phyloP scores from a whole-genome alignment of 2,329 filamentous ascomycete species.

The Pestalotiopsis sp. region DNA sequence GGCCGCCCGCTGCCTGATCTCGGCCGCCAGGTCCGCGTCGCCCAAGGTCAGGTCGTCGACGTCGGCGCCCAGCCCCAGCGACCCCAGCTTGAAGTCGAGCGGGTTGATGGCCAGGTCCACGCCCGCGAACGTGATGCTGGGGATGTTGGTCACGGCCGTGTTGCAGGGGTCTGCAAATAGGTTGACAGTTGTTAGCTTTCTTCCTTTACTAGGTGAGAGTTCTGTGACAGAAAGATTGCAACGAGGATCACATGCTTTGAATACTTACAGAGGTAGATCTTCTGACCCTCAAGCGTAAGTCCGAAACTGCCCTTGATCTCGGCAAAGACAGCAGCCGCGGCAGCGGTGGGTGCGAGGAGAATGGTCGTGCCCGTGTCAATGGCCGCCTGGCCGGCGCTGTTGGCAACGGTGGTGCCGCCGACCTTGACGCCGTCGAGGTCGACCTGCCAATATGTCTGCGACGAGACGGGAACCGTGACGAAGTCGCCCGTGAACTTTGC shows the following conservation, averaged over 20 bases:
- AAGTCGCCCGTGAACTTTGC: constrained; percentile 8
- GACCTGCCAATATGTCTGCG: constrained; percentile 10
- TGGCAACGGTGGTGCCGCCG: background rate
- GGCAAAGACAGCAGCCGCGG: background rate
- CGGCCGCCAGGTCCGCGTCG: background rate
- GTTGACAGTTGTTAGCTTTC: background rate
- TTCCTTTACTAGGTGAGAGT: background rate
- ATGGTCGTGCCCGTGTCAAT: constrained; percentile 9
- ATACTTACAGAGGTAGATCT: background rate
- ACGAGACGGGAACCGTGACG: background rate
- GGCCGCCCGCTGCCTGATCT: background rate
- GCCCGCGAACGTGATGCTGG: constrained; percentile 5
- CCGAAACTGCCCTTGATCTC: background rate
- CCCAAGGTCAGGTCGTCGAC: constrained; percentile 6
- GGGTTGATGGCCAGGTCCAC: constrained; percentile 4
- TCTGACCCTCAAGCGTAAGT: background rate
- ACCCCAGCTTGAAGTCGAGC: constrained; percentile 9
- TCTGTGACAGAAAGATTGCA: background rate
- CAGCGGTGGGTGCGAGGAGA: constrained; percentile 4
- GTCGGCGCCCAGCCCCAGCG: background rate
- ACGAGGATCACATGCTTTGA: background rate
- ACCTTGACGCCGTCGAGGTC: constrained; percentile 6
- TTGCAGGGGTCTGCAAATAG: background rate
- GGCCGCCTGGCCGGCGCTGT: background rate
- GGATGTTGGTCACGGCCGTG: background rate